Base-by-base conservation (phyloP, 31 red algal species). In the Odonthalia washingtoniensis region DNA sequence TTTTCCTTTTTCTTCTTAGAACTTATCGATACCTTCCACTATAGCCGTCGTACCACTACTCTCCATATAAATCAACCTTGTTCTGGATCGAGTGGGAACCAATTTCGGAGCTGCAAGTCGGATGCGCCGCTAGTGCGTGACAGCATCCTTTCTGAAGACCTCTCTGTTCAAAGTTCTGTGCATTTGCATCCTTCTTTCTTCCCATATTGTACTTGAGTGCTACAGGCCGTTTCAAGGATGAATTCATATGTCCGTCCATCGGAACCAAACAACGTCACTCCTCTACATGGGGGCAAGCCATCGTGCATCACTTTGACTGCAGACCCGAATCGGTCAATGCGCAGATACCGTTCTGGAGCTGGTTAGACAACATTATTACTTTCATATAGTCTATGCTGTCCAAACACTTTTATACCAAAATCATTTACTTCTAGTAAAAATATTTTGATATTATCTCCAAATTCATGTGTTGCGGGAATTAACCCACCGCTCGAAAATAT, bases 351-450 rank as follows among this genome's bases (percentile, higher is more conserved):
- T 14, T 93, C 93, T 14, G 75, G 63, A 43, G 36, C 82, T 64
- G 94, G 95, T 85, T 99, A 95, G 5, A 52, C 33, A 4, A 61
- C 79, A 17, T 91, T 88, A 33, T 69, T 65, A 17, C 74, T 82
- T 30, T 62, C n/a, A n/a, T n/a, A n/a, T n/a, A n/a, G n/a, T n/a
- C n/a, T 61, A 46, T 97, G 95, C 65, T 95, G 93, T 42, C 98
- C 98, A 81, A 97, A 97, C 26, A 99, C 93, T 32, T 97, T 86
- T 42, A 99, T 67, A 43, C 94, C 92, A n/a, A 76, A 94, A 16
- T 89, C 87, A 27, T 90, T 84, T 16, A 95, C 43, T 36, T 97
- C 90, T 33, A n/a, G n/a, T 92, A 72, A 53, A 99, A 69, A 30
- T 92, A 66, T 44, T 91, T 89, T 30, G 79, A 95, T 43, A 95